These are phyloP conservation scores for Phytophthora hibernalis DNA, from an alignment of 352 stramenopile species.

Conservation along the genomic window DNA sequence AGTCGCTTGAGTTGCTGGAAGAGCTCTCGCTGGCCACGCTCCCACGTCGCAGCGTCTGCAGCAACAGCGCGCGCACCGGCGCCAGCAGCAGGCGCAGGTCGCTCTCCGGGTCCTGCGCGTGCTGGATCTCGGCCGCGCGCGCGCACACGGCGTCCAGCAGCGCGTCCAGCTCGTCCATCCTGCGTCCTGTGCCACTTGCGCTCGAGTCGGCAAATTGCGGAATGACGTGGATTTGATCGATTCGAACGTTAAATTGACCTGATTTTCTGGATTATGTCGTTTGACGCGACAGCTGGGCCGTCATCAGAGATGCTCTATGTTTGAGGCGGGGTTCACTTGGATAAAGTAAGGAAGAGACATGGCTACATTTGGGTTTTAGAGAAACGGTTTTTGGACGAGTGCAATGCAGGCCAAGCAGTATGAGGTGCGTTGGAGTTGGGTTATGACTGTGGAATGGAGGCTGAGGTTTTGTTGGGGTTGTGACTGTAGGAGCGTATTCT, in stretches of 20 bases:
- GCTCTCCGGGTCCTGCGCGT: conserved; percentile 44
- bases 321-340: conserved; percentile 4
- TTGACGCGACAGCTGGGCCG: not conserved
- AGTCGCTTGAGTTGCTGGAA: conserved; percentile 32
- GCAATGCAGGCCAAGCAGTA: conserved; percentile 78
- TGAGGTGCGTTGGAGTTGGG: conserved; percentile 35
- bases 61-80: conserved; percentile 56
- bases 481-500: conserved; percentile 66
- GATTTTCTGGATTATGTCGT: not conserved
- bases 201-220: not conserved
- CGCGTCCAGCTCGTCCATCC: conserved; percentile 68
- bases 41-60: conserved; percentile 30
- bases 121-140: conserved; percentile 48
- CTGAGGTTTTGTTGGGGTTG: conserved; percentile 5
- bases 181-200: conserved; percentile 24
- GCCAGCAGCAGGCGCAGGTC: conserved; percentile 55
- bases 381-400: not conserved
- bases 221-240: not conserved
- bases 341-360: not conserved
- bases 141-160: conserved; percentile 60
- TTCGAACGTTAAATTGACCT: not conserved
- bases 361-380: not conserved
- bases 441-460: not conserved
- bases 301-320: not conserved
- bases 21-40: conserved; percentile 22